Evolutionary conservation across 2,329 filamentous ascomycete genomes (phyloP).

Genomic region (Aspergillus vadensis): DNA sequence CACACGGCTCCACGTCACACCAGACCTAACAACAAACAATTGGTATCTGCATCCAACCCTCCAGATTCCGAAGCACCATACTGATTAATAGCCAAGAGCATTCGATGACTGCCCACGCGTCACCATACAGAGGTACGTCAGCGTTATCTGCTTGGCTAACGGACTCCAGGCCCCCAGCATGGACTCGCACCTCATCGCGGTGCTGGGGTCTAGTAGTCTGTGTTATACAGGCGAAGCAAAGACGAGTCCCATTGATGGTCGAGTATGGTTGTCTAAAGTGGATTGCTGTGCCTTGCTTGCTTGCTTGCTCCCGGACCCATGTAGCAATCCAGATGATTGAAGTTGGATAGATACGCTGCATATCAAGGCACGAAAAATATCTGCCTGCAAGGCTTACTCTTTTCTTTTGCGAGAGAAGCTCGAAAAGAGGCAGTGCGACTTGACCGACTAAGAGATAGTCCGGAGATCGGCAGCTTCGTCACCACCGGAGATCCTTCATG

Average conservation of each 20-base stretch:
- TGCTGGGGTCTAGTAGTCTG: constrained; percentile 9
- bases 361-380: neutral
- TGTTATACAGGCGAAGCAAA: constrained; percentile 1
- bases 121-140: neutral
- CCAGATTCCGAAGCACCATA: neutral
- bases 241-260: neutral
- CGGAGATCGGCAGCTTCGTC: neutral
- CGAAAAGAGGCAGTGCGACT: neutral
- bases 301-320: neutral
- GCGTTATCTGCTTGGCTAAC: neutral
- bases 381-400: neutral
- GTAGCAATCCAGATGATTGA: no score
- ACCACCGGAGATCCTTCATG: neutral
- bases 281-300: neutral
- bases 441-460: neutral
- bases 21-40: neutral
- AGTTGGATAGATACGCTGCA: neutral
- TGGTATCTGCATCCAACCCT: neutral
- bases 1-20: no score
- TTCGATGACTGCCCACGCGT: neutral
- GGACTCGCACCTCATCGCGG: constrained; percentile 9
- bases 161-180: neutral
- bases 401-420: neutral
- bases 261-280: neutral
- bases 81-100: no score